Base-by-base conservation (phyloP, 768 basidiomycete genomes). In the Tulasnella sp. region DNA sequence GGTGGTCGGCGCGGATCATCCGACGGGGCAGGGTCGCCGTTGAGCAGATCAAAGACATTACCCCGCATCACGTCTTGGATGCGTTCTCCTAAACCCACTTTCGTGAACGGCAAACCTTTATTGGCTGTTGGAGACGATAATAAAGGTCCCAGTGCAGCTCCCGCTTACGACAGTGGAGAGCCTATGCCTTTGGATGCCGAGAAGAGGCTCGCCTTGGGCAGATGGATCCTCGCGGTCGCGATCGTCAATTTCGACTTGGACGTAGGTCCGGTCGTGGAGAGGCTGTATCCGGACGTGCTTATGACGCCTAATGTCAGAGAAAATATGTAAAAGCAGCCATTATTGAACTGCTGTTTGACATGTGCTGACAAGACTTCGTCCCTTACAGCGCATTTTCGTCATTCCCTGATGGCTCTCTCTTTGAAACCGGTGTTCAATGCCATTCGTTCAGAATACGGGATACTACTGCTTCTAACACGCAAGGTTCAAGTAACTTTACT, bases 221-320 rank as follows among this genome's bases (percentile, higher is more conserved):
- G 87, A 69, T 93, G 91, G 91, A 85, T 88, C 1, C 78, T 90
- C 71, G 83, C 88, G 17, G 83, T 92, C 64, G 87, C 84, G 62
- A 82, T 91, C 69, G 91, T 94, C 41, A 88, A 95, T 75, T 97
- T 97, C 77, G 94, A 97, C 80, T 79, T 94, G 62, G 94, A 96
- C 75, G 81, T 89, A 64, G 94, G 94, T 3, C 94, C 94, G 9
- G 87, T 90, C 5, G 83, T 96, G 29, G 85, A 86, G 69, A 85
- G 87, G 16, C 79, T 92, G 47, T 89, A 89, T 75, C 91, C 92
- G 2, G 84, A 88, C 0, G 78, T 89, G n/a, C 78, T 83, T 16
- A 79, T 95, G 44, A 84, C 86, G 5, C 85, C 87, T 42, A 81
- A 85, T 0, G 92, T 94, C 77, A 84, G 83, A 39, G 90, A 93